A percentile compares a stretch with the other conserved stretches of the same genome.
Conservation (phyloP, 2,329 filamentous ascomycete genomes). For the Colletotrichum sp. region DNA sequence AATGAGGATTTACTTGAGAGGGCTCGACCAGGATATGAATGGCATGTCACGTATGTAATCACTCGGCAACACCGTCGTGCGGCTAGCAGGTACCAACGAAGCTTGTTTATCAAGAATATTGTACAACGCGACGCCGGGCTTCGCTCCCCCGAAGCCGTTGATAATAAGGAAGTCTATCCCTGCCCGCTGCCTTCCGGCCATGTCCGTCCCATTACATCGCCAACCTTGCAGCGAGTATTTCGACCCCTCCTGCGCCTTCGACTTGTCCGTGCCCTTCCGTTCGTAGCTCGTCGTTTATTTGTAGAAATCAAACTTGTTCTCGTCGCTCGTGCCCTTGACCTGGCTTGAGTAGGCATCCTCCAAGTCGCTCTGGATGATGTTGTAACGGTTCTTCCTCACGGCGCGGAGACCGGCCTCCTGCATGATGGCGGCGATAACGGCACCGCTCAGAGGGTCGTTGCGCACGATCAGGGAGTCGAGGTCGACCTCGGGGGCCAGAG, state of each 20-base stretch:
- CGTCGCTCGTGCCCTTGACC: conserved; percentile 78
- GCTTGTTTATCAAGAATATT: conserved; percentile 18
- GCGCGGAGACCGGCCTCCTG: conserved; percentile 95
- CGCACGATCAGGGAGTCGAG: conserved; percentile 94
- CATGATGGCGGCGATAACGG: conserved; percentile 98
- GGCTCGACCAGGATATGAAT: neutral
- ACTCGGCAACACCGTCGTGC: neutral
- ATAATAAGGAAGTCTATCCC: conserved; percentile 4
- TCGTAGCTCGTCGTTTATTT: conserved; percentile 56
- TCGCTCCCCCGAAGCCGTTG: conserved; percentile 4
- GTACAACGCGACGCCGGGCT: conserved; percentile 19
- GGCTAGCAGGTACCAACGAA: neutral
- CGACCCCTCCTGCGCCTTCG: neutral
- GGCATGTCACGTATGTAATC: neutral
- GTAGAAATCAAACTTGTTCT: conserved; percentile 90
- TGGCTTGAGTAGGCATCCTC: conserved; percentile 98
- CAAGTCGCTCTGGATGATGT: conserved; percentile 96
- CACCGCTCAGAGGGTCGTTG: conserved; percentile 93
- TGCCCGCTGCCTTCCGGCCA: neutral
- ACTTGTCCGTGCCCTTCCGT: conserved; percentile 10
- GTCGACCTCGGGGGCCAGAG: conserved; percentile 93
- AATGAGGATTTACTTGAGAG: neutral
- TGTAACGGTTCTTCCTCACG: conserved; percentile 97
- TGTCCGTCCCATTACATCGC: conserved; percentile 1
- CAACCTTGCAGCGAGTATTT: conserved; percentile 4